Conservation (phyloP, 192 early-diverging fungal species). For the Dimargaris cristalligena region DNA sequence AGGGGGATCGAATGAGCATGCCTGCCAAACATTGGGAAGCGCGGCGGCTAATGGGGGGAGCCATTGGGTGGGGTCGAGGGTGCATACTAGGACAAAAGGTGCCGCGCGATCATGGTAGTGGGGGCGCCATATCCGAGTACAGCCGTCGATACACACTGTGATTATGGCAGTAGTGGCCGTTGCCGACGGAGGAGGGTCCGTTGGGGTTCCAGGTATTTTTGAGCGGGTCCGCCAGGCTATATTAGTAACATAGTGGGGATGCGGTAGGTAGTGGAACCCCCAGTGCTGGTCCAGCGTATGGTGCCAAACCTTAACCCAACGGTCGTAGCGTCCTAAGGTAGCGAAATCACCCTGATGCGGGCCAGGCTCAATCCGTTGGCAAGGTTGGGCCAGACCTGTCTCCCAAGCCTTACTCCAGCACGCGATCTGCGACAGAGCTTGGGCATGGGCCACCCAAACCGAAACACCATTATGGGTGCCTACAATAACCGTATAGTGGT, state of each 20-base stretch:
- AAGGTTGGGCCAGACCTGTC: no score
- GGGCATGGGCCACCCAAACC: no score
- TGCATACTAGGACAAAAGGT: background rate
- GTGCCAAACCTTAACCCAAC: constrained; percentile 3
- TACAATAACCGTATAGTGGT: no score
- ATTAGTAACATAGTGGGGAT: background rate
- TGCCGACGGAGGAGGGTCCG: background rate
- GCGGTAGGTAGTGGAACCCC: background rate
- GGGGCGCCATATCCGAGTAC: constrained; percentile 1
- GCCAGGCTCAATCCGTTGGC: no score
- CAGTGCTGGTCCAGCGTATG: background rate
- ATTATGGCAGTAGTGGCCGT: background rate
- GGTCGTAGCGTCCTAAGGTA: no score
- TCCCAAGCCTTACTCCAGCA: no score
- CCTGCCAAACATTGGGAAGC: background rate
- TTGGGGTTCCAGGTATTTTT: background rate
- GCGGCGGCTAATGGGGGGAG: background rate
- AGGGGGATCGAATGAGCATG: background rate
- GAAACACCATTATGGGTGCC: no score
- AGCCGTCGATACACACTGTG: constrained; percentile 1
- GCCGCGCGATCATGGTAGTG: background rate
- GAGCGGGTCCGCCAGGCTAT: background rate
- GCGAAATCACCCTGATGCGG: no score
- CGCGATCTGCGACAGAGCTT: no score
- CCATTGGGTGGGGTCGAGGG: background rate